phyloP scores from a whole-genome alignment of 1,139 yeast species.

The Entelexis paramagnoliae region DNA sequence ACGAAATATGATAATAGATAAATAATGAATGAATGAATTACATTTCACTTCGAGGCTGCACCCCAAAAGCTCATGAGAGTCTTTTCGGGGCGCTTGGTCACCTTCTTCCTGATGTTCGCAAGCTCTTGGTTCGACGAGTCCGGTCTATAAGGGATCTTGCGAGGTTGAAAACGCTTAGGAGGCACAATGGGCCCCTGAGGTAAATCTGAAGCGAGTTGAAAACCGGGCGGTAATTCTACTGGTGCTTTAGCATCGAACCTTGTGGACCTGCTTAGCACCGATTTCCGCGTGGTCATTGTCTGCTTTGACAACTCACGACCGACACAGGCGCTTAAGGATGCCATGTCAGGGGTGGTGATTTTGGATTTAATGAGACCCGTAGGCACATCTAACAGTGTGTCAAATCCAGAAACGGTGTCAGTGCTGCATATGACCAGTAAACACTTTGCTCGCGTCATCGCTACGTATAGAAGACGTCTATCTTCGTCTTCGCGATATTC shows the following conservation, averaged over 20 bases:
- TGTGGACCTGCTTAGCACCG: no score
- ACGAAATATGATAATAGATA: no score
- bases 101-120: neutral
- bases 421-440: neutral
- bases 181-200: neutral
- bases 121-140: neutral
- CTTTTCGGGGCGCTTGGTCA: neutral
- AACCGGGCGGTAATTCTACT: neutral
- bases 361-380: neutral
- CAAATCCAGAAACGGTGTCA: neutral
- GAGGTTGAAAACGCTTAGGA: no score
- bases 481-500: conserved; percentile 58
- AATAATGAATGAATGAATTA: no score
- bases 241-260: neutral
- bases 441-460: conserved; percentile 67
- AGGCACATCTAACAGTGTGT: neutral
- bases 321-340: neutral
- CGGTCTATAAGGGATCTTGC: neutral
- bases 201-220: conserved; percentile 1
- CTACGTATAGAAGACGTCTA: conserved; percentile 76
- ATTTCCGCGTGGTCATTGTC: neutral
- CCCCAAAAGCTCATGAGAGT: neutral
- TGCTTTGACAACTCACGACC: neutral
- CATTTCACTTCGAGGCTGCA: neutral
- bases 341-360: neutral